Conservation (phyloP, 306 rosid genomes). For the Casuarina equisetifolia region DNA sequence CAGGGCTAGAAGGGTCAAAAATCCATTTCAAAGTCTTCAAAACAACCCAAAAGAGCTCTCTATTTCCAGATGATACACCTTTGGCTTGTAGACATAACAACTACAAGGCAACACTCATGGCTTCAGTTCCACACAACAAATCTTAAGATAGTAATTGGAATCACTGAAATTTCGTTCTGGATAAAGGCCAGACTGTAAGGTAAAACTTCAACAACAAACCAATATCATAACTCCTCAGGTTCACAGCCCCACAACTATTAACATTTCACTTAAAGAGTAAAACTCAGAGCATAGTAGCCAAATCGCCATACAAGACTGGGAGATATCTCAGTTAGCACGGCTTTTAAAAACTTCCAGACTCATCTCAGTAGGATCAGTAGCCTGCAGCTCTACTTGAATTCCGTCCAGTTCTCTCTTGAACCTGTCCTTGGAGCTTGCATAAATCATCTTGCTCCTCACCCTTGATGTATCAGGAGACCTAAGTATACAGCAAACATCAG, state of each 20-base stretch:
- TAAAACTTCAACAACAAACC: constrained; percentile 34
- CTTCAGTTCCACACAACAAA: constrained; percentile 12
- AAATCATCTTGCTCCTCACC: constrained; percentile 65
- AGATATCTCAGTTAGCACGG: constrained; percentile 44
- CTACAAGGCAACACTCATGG: constrained; percentile 2
- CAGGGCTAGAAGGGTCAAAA: constrained; percentile 2
- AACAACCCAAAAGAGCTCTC: constrained; percentile 25
- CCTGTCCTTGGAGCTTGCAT: constrained; percentile 71
- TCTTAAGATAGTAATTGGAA: constrained; percentile 12
- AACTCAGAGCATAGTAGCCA: neutral
- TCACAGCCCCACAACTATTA: constrained; percentile 36
- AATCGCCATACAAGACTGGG: constrained; percentile 7
- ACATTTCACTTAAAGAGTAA: constrained; percentile 28
- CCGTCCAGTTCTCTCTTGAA: constrained; percentile 72
- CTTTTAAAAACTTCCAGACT: constrained; percentile 68
- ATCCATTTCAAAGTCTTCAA: constrained; percentile 4
- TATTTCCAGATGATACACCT: constrained; percentile 10
- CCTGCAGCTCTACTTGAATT: constrained; percentile 67
- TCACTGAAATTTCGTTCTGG: constrained; percentile 3
- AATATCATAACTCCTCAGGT: constrained; percentile 26
- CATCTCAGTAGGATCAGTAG: constrained; percentile 64
- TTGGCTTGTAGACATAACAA: neutral
- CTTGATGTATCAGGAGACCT: constrained; percentile 68
- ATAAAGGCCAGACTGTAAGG: constrained; percentile 15
- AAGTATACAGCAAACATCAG: neutral